A percentile compares a stretch with the other conserved stretches of the same genome.
Conservation (phyloP, 768 basidiomycete species). For the Sarcodon sp. region DNA sequence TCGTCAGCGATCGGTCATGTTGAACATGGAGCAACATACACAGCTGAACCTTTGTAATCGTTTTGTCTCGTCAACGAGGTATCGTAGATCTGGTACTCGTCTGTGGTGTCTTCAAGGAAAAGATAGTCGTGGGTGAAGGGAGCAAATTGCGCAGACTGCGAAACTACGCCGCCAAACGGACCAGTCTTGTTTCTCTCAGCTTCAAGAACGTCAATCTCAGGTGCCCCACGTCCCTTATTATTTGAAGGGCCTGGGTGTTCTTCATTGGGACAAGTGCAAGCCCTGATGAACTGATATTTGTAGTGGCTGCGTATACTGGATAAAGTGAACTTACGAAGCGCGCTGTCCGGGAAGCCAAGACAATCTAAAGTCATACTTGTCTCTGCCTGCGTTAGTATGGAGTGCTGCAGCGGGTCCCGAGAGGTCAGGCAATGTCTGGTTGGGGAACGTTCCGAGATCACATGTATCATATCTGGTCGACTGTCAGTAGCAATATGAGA, state of each 20-base stretch:
- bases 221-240: constrained; percentile 50
- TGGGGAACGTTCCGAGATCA: constrained; percentile 45
- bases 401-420: constrained; percentile 50
- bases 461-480: constrained; percentile 33
- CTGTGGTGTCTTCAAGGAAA: constrained; percentile 21
- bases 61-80: constrained; percentile 19
- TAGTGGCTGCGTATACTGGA: not conserved
- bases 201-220: constrained; percentile 79
- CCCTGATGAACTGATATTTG: constrained; percentile 18
- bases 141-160: constrained; percentile 69
- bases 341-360: constrained; percentile 73
- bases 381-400: constrained; percentile 30
- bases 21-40: constrained; percentile 16
- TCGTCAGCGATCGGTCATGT: not conserved
- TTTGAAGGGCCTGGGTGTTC: constrained; percentile 66
- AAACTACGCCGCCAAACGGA: constrained; percentile 39
- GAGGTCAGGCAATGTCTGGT: constrained; percentile 33
- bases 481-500: not conserved
- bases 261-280: constrained; percentile 64
- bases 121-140: constrained; percentile 36
- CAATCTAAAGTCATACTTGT: constrained; percentile 43
- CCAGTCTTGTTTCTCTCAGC: constrained; percentile 49
- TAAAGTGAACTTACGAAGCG: constrained; percentile 35
- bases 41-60: constrained; percentile 36
- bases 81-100: constrained; percentile 22